Evolutionary conservation across 495 filamentous ascomycete genomes (phyloP), one percentile per base, ranked within the genome.

Genomic region (Polyplosphaeria fusca): DNA sequence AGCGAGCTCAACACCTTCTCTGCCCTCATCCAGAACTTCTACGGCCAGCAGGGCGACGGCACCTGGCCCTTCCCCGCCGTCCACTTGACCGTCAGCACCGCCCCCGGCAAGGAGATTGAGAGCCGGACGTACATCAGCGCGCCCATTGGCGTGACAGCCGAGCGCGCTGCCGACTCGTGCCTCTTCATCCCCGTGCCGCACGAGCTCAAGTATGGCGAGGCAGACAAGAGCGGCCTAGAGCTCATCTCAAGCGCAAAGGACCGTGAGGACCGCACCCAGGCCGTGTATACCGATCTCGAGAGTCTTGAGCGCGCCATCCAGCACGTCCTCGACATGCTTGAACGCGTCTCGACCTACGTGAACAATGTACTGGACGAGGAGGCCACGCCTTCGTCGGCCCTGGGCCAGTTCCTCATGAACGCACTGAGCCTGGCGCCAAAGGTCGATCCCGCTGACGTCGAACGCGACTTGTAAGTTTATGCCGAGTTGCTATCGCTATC

Each of bases 1-100:
- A 82, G 86, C 64, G 90, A 96, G 74, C 82, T 98, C 67, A 97
- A 98, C 82, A 95, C 87, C 64, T 98, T 97, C 82, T 88, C 83
- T 66, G 93, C 93, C 53, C 84, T 98, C 61, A 98, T 98, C 74
- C 93, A 98, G 76, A 98, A 98, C 77, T 98, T 98, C 79, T 98
- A 97, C 79, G 89, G 89, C 61, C 88, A 88, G 58, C 89, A 94
- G 69, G 92, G 92, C 57, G 94, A 95, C 37, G 93, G 93, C 58
- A 98, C 93, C 39, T 96, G 86, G 77, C 93, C 93, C 42, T 87
- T 95, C 76, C 93, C 93, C 7, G 91, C 93, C 46, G 87, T 98
- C 12, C 93, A 98, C 77, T 77, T 98, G 66, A 98, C 93, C 56
- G 86, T 97, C 49, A 88, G 84, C 41, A 96, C 92, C 44, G 84